These are phyloP conservation scores for Echites panduratus DNA, from an alignment of 257 asterid species.

Conservation along the genomic window DNA sequence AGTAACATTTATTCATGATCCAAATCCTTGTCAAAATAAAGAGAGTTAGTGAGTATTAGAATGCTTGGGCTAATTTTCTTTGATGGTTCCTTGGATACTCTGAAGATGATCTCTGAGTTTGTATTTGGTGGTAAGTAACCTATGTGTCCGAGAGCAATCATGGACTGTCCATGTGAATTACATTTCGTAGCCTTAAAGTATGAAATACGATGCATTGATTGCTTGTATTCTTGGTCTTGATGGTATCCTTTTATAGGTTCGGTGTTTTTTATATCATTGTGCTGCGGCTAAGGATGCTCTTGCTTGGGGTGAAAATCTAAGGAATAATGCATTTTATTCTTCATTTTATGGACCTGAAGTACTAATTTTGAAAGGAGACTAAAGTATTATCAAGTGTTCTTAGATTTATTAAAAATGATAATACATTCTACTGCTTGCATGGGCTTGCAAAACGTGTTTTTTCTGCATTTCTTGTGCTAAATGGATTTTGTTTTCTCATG, in stretches of 20 bases:
- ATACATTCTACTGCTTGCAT: not conserved
- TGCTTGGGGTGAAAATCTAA: not conserved
- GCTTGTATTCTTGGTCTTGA: not conserved
- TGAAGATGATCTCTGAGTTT: not conserved
- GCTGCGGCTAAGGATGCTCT: not conserved
- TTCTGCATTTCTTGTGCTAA: not conserved
- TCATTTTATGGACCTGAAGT: not conserved
- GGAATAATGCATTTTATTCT: not conserved
- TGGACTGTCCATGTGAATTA: not conserved
- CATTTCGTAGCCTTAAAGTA: not conserved
- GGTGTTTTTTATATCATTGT: no score
- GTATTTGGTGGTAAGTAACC: not conserved
- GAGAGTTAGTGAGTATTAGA: no score
- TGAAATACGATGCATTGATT: not conserved
- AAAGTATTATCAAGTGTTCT: not conserved
- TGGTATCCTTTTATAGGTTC: no score
- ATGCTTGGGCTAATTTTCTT: not conserved
- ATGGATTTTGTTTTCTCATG: not conserved
- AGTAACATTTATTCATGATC: no score
- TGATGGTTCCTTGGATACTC: not conserved
- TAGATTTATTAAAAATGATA: no score
- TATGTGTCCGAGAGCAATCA: not conserved
- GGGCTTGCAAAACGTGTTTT: not conserved
- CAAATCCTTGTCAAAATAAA: no score
- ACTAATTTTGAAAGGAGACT: not conserved